Evolutionary conservation across 306 rosid species (phyloP), one percentile per base, ranked within the genome.

Genomic region (Cyamopsis tetragonoloba): DNA sequence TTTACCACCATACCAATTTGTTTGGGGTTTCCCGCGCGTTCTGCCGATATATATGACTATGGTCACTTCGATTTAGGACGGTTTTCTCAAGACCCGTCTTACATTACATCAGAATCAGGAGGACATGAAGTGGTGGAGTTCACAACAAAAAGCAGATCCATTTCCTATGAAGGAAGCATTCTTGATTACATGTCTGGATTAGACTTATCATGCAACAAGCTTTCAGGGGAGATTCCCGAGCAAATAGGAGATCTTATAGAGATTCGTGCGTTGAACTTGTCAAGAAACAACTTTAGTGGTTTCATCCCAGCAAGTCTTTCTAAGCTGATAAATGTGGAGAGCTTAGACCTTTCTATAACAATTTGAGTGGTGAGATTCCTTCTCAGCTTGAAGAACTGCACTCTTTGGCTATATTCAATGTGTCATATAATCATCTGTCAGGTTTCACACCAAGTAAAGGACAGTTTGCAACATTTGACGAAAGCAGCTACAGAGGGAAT

Each of bases 331-430:
- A 0, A 28, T 0, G 9, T 72, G 0, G 76, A 71, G 38, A 71
- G 69, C 19, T 44, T 71, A 14, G 76, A 71, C 48, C 18, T 71
- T 13, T 71, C 69, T n/a, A n/a, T n/a, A n/a, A 3, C 10, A 58
- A 34, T 31, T 50, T 71, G 19, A 48, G 61, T 37, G 69, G 62
- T 12, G 12, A 59, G 18, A 71, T 71, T 22, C 77, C 77, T 14
- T 10, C 41, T 31, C 31, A 26, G 17, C 18, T 62, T 5, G 8
- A 17, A 12, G 24, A 27, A 6, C 31, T 61, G 1, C 28, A 48
- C 39, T 47, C 28, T 47, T 4, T 72, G 2, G 51, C 53, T 3
- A 38, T 15, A 19, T 72, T 62, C 70, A 72, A 49, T 37, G 63
- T 72, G 11, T 37, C 41, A n/a, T n/a, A n/a, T n/a, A n/a, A n/a